Evolutionary conservation across 352 stramenopile species (phyloP).

Genomic region (Phytophthora hybrid): DNA sequence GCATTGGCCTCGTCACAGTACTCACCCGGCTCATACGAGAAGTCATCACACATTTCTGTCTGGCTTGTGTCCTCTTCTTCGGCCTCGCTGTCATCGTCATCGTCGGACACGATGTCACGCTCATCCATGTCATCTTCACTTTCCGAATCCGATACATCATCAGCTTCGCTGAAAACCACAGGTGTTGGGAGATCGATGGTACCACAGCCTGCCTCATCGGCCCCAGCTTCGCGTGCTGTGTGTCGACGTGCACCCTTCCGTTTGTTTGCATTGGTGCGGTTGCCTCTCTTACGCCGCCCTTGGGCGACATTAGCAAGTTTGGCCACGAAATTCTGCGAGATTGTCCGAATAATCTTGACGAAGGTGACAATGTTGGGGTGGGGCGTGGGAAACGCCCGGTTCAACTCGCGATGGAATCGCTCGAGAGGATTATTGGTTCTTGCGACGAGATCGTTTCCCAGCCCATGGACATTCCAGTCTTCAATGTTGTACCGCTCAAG

Average conservation of each 20-base stretch:
- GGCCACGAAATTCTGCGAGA: not conserved
- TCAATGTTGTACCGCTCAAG: not conserved
- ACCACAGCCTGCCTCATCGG: too few relatives aligned
- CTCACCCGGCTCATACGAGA: too few relatives aligned
- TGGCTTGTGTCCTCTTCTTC: too few relatives aligned
- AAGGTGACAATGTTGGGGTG: not conserved
- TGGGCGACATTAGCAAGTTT: constrained; percentile 2
- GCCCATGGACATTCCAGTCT: not conserved
- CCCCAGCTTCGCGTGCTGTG: too few relatives aligned
- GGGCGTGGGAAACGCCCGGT: not conserved
- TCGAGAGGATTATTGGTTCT: not conserved
- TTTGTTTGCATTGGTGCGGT: not conserved
- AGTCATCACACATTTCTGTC: too few relatives aligned
- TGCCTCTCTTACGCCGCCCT: constrained; percentile 4
- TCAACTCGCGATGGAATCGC: not conserved
- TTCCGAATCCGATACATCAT: too few relatives aligned
- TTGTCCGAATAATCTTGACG: not conserved
- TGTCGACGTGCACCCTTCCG: not conserved
- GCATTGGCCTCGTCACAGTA: too few relatives aligned
- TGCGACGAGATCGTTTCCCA: not conserved
- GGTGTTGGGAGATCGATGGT: too few relatives aligned
- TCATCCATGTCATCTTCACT: too few relatives aligned
- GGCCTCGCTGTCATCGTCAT: too few relatives aligned
- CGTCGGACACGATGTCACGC: too few relatives aligned
- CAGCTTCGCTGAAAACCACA: too few relatives aligned